Evolutionary conservation across 176 grass and related monocot genomes (phyloP), one percentile per base, ranked within the genome.

Genomic region (Tillandsia fasciculata): DNA sequence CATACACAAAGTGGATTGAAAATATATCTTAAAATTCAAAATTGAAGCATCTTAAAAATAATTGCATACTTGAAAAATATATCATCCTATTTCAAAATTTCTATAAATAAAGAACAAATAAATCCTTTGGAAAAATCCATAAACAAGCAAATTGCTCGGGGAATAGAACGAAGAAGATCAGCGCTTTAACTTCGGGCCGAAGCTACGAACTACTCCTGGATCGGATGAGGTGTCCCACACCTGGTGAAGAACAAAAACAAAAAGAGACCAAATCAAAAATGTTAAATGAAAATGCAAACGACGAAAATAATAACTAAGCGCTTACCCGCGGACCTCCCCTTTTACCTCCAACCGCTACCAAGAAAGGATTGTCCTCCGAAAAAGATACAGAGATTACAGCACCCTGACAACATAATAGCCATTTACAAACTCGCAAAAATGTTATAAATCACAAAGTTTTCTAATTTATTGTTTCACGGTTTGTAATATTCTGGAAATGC

Each of bases 271-370:
- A 26, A 8, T 1, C 50, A 50, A 3, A 28, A n/a, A 58, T 3
- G 4, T 33, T 1, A 17, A 27, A 28, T n/a, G 8, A 1, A 28
- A 12, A 52, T 12, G 2, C 56, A n/a, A 1, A 26, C 15, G 51
- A 63, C 20, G 6, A 3, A 7, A 8, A 1, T 42, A 8, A 78
- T 63, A 53, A 17, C 7, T 1, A 65, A 49, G 10, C 56, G 61
- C 82, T 75, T 85, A 87, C 89, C 2, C 77, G 70, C 1, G 83
- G 56, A 83, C 67, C 75, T 51, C 89, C 89, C 76, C 85, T 91
- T 26, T 82, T 85, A 52, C 89, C 89, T 75, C 82, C 85, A 65
- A 80, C 77, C 7, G 85, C 85, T 68, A 91, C 54, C 76, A 82
- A 80, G 67, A 85, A 91, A 28, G 89, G 79, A 17, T 48, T 78